phyloP scores from a whole-genome alignment of 345 rosid species.

The Adansonia digitata region DNA sequence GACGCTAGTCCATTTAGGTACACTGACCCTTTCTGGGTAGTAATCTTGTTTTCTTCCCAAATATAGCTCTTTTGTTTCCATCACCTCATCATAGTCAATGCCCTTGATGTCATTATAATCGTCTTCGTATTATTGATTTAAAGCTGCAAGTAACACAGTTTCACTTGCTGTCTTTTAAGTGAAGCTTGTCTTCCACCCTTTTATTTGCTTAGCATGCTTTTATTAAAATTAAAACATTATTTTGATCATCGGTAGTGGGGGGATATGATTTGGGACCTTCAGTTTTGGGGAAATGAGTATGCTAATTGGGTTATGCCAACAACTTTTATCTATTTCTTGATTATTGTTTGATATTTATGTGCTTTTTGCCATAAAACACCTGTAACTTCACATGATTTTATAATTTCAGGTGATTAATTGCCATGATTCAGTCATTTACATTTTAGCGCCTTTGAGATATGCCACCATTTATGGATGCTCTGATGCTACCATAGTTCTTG shows the following conservation, averaged over 20 bases:
- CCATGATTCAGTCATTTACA: constrained; percentile 91
- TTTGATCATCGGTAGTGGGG: neutral
- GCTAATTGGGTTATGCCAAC: neutral
- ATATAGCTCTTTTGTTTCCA: neutral
- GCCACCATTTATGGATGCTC: constrained; percentile 98
- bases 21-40: neutral
- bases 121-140: neutral
- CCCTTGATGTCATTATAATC: neutral
- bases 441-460: constrained; percentile 90
- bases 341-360: neutral
- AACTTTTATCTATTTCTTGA: constrained; percentile 1
- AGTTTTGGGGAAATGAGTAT: neutral
- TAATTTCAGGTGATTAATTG: constrained; percentile 84
- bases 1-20: neutral
- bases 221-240: neutral
- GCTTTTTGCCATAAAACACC: neutral
- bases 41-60: neutral
- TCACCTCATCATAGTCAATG: neutral
- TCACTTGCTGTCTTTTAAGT: neutral
- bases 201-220: neutral
- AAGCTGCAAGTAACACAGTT: neutral
- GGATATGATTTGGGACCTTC: neutral
- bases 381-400: constrained; percentile 13
- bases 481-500: constrained; percentile 91
- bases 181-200: neutral